These are phyloP conservation scores for Bathelium albidoporum DNA, from an alignment of 495 filamentous ascomycete genomes.

Conservation along the genomic window DNA sequence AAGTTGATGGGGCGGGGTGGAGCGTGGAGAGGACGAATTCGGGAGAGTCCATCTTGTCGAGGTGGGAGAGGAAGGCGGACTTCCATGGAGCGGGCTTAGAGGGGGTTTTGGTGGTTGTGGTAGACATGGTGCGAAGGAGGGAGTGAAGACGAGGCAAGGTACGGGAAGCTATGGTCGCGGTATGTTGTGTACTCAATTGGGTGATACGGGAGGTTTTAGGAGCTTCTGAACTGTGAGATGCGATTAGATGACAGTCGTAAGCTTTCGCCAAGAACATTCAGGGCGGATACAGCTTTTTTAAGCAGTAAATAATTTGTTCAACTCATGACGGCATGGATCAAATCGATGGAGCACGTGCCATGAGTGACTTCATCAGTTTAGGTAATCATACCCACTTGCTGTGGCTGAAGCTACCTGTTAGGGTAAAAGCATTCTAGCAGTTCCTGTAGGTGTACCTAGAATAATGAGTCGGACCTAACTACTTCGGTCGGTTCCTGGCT, in stretches of 20 bases:
- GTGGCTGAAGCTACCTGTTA: neutral
- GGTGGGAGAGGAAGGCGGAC: slow-evolving; percentile 51
- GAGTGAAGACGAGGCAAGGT: slow-evolving; percentile 8
- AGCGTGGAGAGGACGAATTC: slow-evolving; percentile 67
- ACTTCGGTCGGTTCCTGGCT: no score
- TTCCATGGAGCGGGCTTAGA: slow-evolving; percentile 52
- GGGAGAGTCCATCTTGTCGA: slow-evolving; percentile 47
- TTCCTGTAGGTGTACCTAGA: neutral
- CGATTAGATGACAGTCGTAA: neutral
- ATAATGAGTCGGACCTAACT: no score
- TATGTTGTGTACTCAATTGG: neutral
- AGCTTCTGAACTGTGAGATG: neutral
- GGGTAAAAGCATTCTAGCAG: neutral
- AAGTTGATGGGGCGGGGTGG: slow-evolving; percentile 37
- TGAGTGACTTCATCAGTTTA: neutral
- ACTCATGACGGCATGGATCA: slow-evolving; percentile 3
- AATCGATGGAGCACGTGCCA: neutral
- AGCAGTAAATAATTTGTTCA: neutral
- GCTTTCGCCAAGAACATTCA: neutral
- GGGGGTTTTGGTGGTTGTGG: slow-evolving; percentile 14
- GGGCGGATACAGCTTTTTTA: neutral
- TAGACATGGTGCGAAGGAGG: slow-evolving; percentile 23
- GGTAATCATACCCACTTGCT: neutral
- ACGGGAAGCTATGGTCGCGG: slow-evolving; percentile 19
- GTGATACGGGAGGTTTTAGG: neutral